phyloP scores from a whole-genome alignment of 2,329 filamentous ascomycete species.

The Fusarium piperis region DNA sequence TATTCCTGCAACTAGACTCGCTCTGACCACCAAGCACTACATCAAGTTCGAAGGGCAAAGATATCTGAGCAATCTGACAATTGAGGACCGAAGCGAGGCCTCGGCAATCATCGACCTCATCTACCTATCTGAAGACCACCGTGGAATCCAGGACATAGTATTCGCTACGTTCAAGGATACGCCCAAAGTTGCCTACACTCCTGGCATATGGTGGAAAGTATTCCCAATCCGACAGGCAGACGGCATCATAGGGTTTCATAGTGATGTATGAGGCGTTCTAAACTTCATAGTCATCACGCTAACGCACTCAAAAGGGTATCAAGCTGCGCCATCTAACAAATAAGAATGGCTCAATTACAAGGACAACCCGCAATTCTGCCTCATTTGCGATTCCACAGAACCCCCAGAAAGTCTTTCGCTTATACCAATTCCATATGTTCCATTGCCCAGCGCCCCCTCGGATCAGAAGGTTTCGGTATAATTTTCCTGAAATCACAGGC shows the following conservation, averaged over 20 bases:
- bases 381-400: background rate
- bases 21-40: background rate
- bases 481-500: background rate
- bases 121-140: background rate
- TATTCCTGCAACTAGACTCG: background rate
- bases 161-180: no score
- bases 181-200: background rate
- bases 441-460: background rate
- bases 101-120: background rate
- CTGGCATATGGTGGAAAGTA: background rate
- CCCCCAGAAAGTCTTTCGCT: background rate
- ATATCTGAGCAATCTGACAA: background rate
- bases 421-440: background rate
- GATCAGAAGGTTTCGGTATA: background rate
- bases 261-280: background rate
- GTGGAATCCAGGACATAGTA: background rate
- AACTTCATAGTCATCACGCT: background rate
- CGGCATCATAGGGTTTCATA: background rate
- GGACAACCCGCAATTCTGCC: background rate
- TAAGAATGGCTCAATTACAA: background rate
- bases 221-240: background rate
- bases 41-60: background rate
- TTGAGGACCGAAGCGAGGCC: background rate
- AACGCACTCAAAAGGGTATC: background rate
- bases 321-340: background rate